A percentile compares a stretch with the other conserved stretches of the same genome.
These are phyloP conservation scores for Aspergillus sp. DNA, from an alignment of 2,329 filamentous ascomycete species.

Conservation along the genomic window DNA sequence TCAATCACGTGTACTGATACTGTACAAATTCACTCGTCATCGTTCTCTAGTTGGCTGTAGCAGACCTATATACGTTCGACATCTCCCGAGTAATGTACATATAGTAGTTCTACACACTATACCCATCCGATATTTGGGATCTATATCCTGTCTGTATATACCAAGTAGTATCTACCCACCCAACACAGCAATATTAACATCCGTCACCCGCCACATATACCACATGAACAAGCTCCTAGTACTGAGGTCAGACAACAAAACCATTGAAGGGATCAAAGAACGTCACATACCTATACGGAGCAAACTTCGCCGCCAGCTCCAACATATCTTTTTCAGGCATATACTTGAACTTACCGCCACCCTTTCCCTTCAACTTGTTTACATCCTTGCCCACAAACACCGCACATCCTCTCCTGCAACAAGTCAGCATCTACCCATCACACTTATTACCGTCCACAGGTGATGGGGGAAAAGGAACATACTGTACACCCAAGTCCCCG, in stretches of 20 bases:
- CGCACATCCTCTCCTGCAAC: conserved; percentile 74
- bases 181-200: conserved; percentile 68
- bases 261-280: neutral
- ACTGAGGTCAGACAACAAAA: conserved; percentile 19
- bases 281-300: conserved; percentile 68
- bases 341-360: conserved; percentile 94
- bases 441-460: neutral
- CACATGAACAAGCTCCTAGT: conserved; percentile 87
- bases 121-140: neutral
- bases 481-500: conserved; percentile 90
- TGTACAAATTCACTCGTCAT: conserved; percentile 45
- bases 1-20: conserved; percentile 41
- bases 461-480: conserved; percentile 32
- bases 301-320: conserved; percentile 75
- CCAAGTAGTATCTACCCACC: conserved; percentile 11
- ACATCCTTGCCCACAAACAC: conserved; percentile 82
- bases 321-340: conserved; percentile 94
- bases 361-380: conserved; percentile 74
- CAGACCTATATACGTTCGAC: neutral
- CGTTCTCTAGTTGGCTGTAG: conserved; percentile 13
- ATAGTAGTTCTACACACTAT: neutral
- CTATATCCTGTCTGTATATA: neutral
- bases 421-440: conserved; percentile 16
- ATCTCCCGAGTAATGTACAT: neutral
- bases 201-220: conserved; percentile 92